phyloP scores from a whole-genome alignment of 1,139 yeast species.

The Candida frijolesensis region DNA sequence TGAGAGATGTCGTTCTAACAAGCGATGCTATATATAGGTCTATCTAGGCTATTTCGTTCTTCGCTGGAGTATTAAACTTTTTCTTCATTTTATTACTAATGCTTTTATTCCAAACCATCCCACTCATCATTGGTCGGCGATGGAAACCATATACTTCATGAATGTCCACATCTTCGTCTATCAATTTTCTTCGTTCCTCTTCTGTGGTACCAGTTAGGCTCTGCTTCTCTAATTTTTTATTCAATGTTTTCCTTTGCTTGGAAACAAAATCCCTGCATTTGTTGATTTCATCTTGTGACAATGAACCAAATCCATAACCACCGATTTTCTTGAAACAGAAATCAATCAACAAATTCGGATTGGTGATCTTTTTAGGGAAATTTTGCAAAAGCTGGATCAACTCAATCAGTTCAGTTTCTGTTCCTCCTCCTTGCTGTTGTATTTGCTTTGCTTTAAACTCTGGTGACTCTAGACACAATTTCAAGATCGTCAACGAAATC shows the following conservation, averaged over 20 bases:
- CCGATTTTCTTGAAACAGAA: constrained; percentile 74
- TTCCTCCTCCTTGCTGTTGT: constrained; percentile 17
- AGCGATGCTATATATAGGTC: constrained; percentile 73
- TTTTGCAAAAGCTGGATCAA: constrained; percentile 85
- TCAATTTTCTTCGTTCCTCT: constrained; percentile 41
- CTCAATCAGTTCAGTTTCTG: constrained; percentile 73
- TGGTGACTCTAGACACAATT: constrained; percentile 68
- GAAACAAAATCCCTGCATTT: constrained; percentile 77
- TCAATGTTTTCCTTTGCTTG: constrained; percentile 52
- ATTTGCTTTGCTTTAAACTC: constrained; percentile 29
- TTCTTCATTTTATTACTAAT: constrained; percentile 54
- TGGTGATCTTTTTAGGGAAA: constrained; percentile 70
- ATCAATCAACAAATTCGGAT: constrained; percentile 72
- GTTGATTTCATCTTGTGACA: constrained; percentile 80
- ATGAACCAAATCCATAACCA: constrained; percentile 66
- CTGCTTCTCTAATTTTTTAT: constrained; percentile 37
- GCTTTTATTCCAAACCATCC: constrained; percentile 58
- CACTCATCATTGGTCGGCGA: constrained; percentile 54
- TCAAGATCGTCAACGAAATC: constrained; percentile 79
- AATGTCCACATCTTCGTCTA: constrained; percentile 23
- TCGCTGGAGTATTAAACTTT: constrained; percentile 25
- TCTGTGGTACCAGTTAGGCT: constrained; percentile 39
- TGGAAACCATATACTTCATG: constrained; percentile 54
- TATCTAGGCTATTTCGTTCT: constrained; percentile 5
- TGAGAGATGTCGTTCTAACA: constrained; percentile 61